Conservation (phyloP, 331 rosid genomes). For the Malus hybrid region DNA sequence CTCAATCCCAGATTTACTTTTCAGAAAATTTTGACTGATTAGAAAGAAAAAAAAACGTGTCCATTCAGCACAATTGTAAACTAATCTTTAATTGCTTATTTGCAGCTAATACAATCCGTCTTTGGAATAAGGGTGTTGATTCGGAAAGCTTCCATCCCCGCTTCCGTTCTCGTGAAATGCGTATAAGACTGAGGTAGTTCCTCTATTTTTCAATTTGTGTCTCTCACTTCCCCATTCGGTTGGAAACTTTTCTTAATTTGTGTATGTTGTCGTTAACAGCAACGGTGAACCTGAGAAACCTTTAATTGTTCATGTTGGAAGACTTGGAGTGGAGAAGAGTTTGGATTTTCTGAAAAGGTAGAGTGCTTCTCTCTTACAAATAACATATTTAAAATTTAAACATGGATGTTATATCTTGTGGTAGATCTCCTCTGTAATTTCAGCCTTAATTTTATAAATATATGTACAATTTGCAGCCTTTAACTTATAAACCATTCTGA, state of each 20-base stretch:
- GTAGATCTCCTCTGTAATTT: not conserved
- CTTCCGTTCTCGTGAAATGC: constrained; percentile 73
- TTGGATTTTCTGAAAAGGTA: constrained; percentile 89
- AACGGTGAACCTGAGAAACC: constrained; percentile 86
- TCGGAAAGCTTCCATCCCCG: constrained; percentile 87
- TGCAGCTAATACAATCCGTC: constrained; percentile 85
- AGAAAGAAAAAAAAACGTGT: not conserved
- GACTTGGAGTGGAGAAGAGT: constrained; percentile 96
- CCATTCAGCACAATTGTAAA: not conserved
- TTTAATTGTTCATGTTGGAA: constrained; percentile 87
- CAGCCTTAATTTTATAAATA: not conserved
- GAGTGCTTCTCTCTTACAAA: constrained; percentile 7
- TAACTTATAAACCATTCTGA: constrained; percentile 23
- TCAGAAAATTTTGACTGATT: not conserved
- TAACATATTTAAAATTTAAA: not conserved
- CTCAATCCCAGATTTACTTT: not conserved
- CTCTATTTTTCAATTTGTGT: constrained; percentile 3
- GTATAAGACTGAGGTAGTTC: constrained; percentile 62
- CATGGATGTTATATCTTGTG: not conserved
- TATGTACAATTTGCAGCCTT: not conserved
- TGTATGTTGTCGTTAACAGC: constrained; percentile 32
- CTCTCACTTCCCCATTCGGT: not conserved
- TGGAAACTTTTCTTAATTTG: constrained; percentile 13
- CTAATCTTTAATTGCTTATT: constrained; percentile 13
- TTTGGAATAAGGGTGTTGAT: constrained; percentile 98